Evolutionary conservation across 176 grass and related monocot species (phyloP), one percentile per base, ranked within the genome.

Genomic region (Phoenix roebelenii): DNA sequence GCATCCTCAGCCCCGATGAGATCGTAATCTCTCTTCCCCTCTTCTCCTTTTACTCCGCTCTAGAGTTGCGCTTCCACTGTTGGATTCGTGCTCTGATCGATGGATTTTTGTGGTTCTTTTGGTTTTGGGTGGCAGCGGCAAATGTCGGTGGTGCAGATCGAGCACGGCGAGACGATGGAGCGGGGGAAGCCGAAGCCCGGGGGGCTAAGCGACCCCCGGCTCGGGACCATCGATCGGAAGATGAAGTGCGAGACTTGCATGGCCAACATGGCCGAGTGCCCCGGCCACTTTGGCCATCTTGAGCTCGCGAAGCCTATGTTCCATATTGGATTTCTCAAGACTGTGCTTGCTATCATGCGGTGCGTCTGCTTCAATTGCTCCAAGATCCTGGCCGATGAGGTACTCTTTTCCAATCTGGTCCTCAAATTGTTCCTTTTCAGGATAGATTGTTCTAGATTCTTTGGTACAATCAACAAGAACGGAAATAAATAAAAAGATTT

Each of bases 341-440:
- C 92, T n/a, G 81, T 97, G 39, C 75, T 97, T 2, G 89, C 87
- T 14, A 97, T 97, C 57, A 97, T 97, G 92, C 92, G 92, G 3
- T 97, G 92, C 19, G 92, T 97, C 28, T 97, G 92, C 80, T 97
- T 97, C 76, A 97, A 97, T 70, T 97, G 92, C 63, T 97, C 92
- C 70, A 97, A 97, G 76, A 97, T 97, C 50, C 87, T 97, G 12
- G 92, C 87, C 1, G 87, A 90, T 60, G 92, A 96, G 92, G 92
- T 89, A 77, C 30, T 44, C 10, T 12, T 44, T 44, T 44, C 35
- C 35, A 14, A 10, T 44, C 35, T 44, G 9, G 35, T 44, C 10
- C 35, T 44, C 12, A 12, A 39, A 10, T 39, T 39, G 6, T 10
- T 39, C 35, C 10, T 10, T 12, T 5, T 5, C 35, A 12, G 35